These are phyloP conservation scores for Calonectria naviculata DNA, from an alignment of 2,329 filamentous ascomycete genomes.

Conservation along the genomic window DNA sequence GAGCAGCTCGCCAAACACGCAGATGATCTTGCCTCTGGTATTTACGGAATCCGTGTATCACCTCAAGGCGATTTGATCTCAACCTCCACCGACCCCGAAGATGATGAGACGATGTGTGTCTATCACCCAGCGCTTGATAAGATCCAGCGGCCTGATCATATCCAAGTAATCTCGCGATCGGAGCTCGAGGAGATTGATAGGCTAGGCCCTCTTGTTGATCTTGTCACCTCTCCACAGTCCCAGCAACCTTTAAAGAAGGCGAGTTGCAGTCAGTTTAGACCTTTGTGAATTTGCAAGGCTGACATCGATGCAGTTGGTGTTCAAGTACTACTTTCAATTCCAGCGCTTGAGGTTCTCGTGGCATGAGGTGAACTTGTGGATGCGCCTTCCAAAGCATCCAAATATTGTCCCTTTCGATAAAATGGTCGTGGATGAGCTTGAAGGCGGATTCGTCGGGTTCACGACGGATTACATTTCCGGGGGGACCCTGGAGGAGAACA, in stretches of 20 bases:
- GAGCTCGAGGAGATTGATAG: conserved; percentile 43
- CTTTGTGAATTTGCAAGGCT: not conserved
- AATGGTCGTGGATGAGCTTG: not conserved
- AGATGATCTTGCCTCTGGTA: not conserved
- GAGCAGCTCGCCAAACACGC: not conserved
- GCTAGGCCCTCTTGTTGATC: conserved; percentile 38
- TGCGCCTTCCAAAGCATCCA: not conserved
- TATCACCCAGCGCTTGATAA: conserved; percentile 35
- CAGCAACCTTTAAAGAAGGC: not conserved
- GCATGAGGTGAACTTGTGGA: not conserved
- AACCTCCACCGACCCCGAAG: conserved; percentile 33
- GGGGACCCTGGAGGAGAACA: not conserved
- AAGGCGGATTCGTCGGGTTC: not conserved
- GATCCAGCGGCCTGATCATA: conserved; percentile 24
- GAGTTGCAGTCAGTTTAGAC: not conserved
- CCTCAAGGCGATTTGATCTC: conserved; percentile 32
- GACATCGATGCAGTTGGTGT: not conserved
- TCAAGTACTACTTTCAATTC: not conserved
- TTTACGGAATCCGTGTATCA: conserved; percentile 21
- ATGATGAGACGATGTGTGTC: conserved; percentile 40
- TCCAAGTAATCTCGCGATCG: conserved; percentile 28
- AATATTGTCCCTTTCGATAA: not conserved
- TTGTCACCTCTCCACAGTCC: conserved; percentile 29
- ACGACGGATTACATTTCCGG: not conserved
- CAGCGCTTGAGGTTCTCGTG: not conserved